Conservation (phyloP, 2,329 filamentous ascomycete genomes). For the Scedosporium apiospermum region DNA sequence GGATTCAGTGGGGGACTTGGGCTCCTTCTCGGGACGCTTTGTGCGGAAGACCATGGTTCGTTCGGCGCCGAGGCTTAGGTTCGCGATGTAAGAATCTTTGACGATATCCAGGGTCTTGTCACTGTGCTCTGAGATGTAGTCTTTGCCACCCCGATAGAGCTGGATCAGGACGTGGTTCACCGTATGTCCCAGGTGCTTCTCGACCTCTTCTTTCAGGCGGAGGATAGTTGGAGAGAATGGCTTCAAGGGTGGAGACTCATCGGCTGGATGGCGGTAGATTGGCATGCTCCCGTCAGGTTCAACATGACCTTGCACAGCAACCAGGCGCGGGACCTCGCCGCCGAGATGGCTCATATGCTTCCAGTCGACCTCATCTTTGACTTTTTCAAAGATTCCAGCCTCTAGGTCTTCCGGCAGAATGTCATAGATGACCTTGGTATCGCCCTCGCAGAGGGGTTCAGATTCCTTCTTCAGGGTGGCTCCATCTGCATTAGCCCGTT, state of each 20-base stretch:
- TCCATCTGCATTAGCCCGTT: neutral
- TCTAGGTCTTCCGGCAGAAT: slow-evolving; percentile 51
- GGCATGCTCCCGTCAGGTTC: slow-evolving; percentile 64
- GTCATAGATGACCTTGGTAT: slow-evolving; percentile 64
- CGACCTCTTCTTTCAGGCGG: slow-evolving; percentile 57
- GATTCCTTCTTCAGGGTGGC: neutral
- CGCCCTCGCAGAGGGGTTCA: slow-evolving; percentile 60
- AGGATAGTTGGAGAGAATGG: slow-evolving; percentile 68
- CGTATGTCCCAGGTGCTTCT: slow-evolving; percentile 64
- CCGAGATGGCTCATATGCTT: slow-evolving; percentile 87
- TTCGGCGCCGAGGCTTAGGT: slow-evolving; percentile 87
- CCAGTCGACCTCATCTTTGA: slow-evolving; percentile 74
- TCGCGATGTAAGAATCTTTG: slow-evolving; percentile 73
- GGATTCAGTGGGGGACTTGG: slow-evolving; percentile 10
- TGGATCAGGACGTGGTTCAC: slow-evolving; percentile 93
- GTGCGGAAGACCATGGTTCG: slow-evolving; percentile 83
- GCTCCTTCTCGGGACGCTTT: slow-evolving; percentile 50
- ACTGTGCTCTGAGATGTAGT: slow-evolving; percentile 93
- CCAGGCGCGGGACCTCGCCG: slow-evolving; percentile 81
- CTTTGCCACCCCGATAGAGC: slow-evolving; percentile 76
- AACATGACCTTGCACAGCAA: slow-evolving; percentile 76
- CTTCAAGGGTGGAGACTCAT: slow-evolving; percentile 70
- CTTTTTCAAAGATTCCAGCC: slow-evolving; percentile 54
- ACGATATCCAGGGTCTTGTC: slow-evolving; percentile 94
- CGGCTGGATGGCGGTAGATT: slow-evolving; percentile 89